Conservation (phyloP, 2,329 filamentous ascomycete genomes). For the Orbilia ellipsospora region DNA sequence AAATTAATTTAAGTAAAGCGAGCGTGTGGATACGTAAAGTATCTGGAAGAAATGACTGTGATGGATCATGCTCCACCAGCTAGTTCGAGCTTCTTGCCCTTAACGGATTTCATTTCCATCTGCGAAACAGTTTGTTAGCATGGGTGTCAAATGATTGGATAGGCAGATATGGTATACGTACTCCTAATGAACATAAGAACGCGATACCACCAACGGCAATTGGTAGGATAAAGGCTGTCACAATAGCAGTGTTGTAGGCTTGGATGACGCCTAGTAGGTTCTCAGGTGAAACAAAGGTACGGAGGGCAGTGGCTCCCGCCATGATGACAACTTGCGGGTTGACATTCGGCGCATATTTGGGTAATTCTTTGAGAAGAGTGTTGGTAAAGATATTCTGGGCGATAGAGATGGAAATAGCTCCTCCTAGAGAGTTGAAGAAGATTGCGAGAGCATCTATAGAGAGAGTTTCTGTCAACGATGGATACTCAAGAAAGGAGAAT, state of each 20-base stretch:
- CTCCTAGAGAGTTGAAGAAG: slow-evolving; percentile 75
- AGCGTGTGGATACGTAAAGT: not conserved
- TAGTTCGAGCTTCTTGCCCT: slow-evolving; percentile 49
- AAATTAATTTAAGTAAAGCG: not conserved
- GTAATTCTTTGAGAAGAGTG: slow-evolving; percentile 69
- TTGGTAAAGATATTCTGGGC: slow-evolving; percentile 76
- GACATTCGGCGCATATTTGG: slow-evolving; percentile 62
- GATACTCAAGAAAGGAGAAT: slow-evolving; percentile 57
- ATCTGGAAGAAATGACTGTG: not conserved
- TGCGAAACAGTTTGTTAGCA: slow-evolving; percentile 30
- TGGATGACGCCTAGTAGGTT: slow-evolving; percentile 59
- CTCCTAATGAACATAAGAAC: slow-evolving; percentile 44
- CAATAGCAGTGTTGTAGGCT: slow-evolving; percentile 44
- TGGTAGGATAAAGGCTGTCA: slow-evolving; percentile 44
- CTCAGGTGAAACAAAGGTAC: slow-evolving; percentile 61
- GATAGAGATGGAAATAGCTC: slow-evolving; percentile 73
- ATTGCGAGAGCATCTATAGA: slow-evolving; percentile 62
- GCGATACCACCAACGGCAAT: slow-evolving; percentile 46
- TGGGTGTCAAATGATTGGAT: not conserved
- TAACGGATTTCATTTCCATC: slow-evolving; percentile 54
- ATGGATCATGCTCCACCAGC: slow-evolving; percentile 37
- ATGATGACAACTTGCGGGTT: slow-evolving; percentile 62
- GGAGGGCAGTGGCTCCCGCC: slow-evolving; percentile 64
- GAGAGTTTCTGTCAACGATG: slow-evolving; percentile 53
- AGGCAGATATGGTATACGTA: slow-evolving; percentile 19